Conservation (phyloP, 805 yeast genomes). For the Cyberlindnera petersonii region DNA sequence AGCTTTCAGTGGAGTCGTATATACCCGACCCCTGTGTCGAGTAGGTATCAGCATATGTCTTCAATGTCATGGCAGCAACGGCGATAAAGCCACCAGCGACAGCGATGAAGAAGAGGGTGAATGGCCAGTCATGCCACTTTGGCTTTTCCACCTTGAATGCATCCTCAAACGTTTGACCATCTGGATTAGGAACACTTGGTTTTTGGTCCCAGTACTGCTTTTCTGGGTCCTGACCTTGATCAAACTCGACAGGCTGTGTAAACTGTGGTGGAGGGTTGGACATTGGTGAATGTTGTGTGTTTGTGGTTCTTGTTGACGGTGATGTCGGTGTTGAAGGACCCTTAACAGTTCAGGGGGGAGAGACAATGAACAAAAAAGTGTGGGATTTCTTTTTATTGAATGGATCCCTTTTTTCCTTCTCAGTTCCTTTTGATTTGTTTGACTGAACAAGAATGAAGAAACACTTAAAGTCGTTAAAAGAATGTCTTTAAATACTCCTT, state of each 20-base stretch:
- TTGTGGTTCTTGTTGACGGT: background rate
- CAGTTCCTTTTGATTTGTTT: too few species aligned
- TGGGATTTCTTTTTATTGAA: background rate
- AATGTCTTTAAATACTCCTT: too few species aligned
- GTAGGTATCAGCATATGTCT: conserved; percentile 56
- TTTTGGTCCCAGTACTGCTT: conserved; percentile 23
- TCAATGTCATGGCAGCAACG: conserved; percentile 63
- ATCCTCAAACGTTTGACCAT: conserved; percentile 53
- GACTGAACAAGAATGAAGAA: too few species aligned
- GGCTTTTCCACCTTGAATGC: conserved; percentile 66
- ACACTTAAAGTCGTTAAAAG: too few species aligned
- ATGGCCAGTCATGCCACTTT: conserved; percentile 67
- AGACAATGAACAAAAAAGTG: conserved; percentile 3
- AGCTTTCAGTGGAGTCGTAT: conserved; percentile 47
- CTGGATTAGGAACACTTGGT: conserved; percentile 35
- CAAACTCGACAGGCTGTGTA: conserved; percentile 23
- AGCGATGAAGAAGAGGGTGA: conserved; percentile 49
- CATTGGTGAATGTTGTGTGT: too few species aligned
- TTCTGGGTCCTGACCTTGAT: conserved; percentile 15
- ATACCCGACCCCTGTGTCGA: conserved; percentile 59
- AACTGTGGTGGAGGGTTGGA: conserved; percentile 18
- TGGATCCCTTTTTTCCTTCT: too few species aligned
- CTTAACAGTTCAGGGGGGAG: background rate
- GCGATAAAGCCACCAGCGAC: conserved; percentile 64
- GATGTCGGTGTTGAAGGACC: background rate